These are phyloP conservation scores for Melaleuca quinquenervia DNA, from an alignment of 345 rosid genomes.

Conservation along the genomic window DNA sequence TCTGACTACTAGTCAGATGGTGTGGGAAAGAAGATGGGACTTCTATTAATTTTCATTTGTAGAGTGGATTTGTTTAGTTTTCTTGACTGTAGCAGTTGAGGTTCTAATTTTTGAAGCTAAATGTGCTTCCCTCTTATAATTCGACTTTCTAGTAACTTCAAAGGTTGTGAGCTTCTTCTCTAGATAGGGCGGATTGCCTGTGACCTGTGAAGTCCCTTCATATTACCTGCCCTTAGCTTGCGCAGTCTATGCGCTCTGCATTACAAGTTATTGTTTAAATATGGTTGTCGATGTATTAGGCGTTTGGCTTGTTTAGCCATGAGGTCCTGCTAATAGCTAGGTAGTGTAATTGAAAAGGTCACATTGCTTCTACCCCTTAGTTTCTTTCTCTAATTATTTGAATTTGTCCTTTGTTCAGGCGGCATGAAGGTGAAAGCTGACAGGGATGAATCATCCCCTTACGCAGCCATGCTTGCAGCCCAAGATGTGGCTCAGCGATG, in stretches of 20 bases:
- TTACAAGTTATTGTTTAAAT: not conserved
- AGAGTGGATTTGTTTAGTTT: no score
- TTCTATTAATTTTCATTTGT: not conserved
- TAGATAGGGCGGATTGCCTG: not conserved
- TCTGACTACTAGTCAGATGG: not conserved
- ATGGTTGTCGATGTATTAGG: not conserved
- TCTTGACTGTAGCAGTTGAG: not conserved
- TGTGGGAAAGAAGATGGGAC: not conserved
- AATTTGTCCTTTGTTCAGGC: conserved; percentile 17
- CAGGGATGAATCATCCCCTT: conserved; percentile 89
- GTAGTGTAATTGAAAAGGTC: not conserved
- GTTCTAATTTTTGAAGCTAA: not conserved
- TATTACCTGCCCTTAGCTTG: not conserved
- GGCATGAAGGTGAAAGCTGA: conserved; percentile 98
- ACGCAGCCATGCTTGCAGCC: conserved; percentile 93
- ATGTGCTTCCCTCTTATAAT: not conserved
- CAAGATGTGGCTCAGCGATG: conserved; percentile 79
- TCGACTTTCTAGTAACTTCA: not conserved
- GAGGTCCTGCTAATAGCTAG: not conserved
- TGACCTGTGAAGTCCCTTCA: not conserved
- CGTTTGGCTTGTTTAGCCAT: not conserved
- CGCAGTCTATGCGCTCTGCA: not conserved
- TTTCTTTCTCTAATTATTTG: not conserved
- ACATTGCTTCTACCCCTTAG: not conserved
- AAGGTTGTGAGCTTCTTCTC: not conserved